Conservation (phyloP, 495 filamentous ascomycete species). For the Xylaria scruposa region DNA sequence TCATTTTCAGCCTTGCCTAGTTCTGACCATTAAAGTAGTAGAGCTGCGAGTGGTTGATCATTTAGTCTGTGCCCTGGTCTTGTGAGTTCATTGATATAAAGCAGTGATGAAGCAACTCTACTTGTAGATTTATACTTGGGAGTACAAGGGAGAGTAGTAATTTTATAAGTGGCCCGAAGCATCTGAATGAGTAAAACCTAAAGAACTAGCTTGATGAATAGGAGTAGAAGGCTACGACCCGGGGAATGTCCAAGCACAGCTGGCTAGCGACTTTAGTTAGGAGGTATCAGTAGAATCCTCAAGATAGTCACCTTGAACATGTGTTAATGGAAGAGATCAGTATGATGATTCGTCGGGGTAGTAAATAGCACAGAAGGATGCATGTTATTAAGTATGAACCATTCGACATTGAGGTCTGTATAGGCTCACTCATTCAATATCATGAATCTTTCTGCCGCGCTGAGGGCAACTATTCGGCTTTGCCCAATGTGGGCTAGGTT, state of each 20-base stretch:
- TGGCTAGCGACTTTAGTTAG: neutral
- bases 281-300: neutral
- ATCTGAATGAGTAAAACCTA: neutral
- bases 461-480: neutral
- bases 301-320: neutral
- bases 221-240: neutral
- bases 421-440: neutral
- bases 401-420: neutral
- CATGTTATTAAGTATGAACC: neutral
- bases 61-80: neutral
- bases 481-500: neutral
- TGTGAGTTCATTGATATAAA: neutral
- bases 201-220: neutral
- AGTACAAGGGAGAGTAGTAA: neutral
- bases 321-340: too few species aligned
- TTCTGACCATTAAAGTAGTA: neutral
- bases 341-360: neutral
- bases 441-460: neutral
- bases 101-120: neutral
- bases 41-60: too few species aligned
- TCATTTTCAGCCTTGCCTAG: neutral
- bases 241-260: neutral
- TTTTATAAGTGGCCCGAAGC: neutral
- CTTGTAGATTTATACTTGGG: neutral
- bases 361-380: neutral